Conservation (phyloP, 2,329 filamentous ascomycete species). For the Salinomyces thailandicus region DNA sequence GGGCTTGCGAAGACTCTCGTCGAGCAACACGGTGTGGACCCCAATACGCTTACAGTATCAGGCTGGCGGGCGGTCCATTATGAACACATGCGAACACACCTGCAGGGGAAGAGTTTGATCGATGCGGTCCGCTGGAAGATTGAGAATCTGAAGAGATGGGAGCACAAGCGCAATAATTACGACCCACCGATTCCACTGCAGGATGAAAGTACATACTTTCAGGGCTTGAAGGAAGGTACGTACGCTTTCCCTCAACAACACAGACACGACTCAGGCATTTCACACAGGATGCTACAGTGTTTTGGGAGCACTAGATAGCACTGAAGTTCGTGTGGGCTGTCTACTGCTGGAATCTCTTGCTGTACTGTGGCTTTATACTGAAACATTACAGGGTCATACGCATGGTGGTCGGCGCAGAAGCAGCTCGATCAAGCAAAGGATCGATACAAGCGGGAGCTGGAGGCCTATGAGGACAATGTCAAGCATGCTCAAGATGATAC, state of each 20-base stretch:
- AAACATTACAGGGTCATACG: too few relatives aligned
- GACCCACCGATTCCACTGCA: too few relatives aligned
- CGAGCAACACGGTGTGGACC: conserved; percentile 46
- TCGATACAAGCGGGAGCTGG: conserved; percentile 20
- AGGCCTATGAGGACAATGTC: conserved; percentile 20
- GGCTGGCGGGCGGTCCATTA: conserved; percentile 23
- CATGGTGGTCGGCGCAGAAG: conserved; percentile 43
- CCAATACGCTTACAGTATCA: conserved; percentile 46
- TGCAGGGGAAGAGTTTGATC: conserved; percentile 42
- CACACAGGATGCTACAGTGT: too few relatives aligned
- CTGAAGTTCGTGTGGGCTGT: too few relatives aligned
- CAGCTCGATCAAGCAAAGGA: conserved; percentile 30
- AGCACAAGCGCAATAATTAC: too few relatives aligned
- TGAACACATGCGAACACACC: conserved; percentile 28
- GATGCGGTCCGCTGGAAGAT: conserved; percentile 50
- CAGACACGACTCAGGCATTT: too few relatives aligned
- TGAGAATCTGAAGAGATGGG: conserved; percentile 39
- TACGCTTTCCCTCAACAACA: conserved; percentile 44
- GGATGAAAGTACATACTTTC: too few relatives aligned
- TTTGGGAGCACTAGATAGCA: too few relatives aligned
- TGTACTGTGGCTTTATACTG: too few relatives aligned
- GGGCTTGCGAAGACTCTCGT: conserved; percentile 50
- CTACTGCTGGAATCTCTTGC: too few relatives aligned
- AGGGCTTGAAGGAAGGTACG: conserved; percentile 35
- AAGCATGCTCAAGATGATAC: conserved; percentile 14